Evolutionary conservation across 192 early-diverging fungal genomes (phyloP).

Genomic region (Phycomyces nitens): DNA sequence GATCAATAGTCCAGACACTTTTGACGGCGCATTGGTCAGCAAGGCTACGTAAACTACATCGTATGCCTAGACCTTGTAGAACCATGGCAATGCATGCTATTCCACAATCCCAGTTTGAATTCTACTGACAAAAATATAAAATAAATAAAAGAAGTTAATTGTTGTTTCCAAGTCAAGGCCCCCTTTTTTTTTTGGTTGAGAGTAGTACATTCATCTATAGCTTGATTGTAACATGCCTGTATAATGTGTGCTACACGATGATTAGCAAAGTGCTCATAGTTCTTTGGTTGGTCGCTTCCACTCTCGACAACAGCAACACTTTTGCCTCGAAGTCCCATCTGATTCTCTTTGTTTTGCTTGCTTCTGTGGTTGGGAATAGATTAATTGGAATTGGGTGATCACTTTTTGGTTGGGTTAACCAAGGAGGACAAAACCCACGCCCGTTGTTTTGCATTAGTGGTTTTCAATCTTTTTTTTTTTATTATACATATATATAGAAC

Average conservation of each 20-base stretch:
- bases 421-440: too few relatives aligned
- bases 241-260: not conserved
- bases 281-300: too few relatives aligned
- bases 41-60: slow-evolving; percentile 54
- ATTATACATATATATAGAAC: too few relatives aligned
- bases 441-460: too few relatives aligned
- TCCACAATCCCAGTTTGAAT: slow-evolving; percentile 82
- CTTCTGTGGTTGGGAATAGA: too few relatives aligned
- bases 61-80: slow-evolving; percentile 57
- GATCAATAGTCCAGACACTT: slow-evolving; percentile 90
- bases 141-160: not conserved
- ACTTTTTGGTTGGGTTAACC: too few relatives aligned
- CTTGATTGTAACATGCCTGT: not conserved
- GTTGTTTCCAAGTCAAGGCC: not conserved
- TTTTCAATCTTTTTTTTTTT: too few relatives aligned
- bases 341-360: too few relatives aligned
- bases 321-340: too few relatives aligned
- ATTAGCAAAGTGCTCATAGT: not conserved
- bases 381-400: too few relatives aligned
- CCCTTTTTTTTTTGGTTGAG: not conserved
- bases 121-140: slow-evolving; percentile 19
- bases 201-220: not conserved
- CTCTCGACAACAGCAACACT: too few relatives aligned
- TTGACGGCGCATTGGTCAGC: slow-evolving; percentile 49
- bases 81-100: slow-evolving; percentile 83